phyloP scores from a whole-genome alignment of 768 basidiomycete genomes.

The Dendrothele bispora region DNA sequence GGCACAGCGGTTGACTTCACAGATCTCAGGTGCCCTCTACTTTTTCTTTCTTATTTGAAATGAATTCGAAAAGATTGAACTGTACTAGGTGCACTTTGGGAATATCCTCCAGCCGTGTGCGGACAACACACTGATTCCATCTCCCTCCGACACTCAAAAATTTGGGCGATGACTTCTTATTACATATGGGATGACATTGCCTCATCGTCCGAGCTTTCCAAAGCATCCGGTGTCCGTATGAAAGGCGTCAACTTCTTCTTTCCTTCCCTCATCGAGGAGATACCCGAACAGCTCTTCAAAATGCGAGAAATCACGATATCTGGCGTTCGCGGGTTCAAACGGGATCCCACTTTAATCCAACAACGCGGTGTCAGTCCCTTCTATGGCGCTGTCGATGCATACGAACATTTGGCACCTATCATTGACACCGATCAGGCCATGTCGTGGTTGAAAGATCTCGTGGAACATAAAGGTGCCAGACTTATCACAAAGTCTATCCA shows the following conservation, averaged over 20 bases:
- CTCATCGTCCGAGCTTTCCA: constrained; percentile 16
- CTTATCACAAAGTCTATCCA: constrained; percentile 27
- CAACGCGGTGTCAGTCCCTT: constrained; percentile 26
- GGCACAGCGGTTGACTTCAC: constrained; percentile 19
- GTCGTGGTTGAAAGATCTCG: constrained; percentile 27
- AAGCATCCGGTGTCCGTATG: constrained; percentile 31
- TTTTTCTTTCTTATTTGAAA: constrained; percentile 1
- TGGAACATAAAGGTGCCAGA: constrained; percentile 26
- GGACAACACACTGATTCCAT: constrained; percentile 36
- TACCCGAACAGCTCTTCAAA: constrained; percentile 27
- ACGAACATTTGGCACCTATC: constrained; percentile 32
- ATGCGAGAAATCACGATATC: constrained; percentile 24
- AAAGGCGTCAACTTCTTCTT: constrained; percentile 35
- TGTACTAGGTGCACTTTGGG: constrained; percentile 36
- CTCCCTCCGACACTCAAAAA: constrained; percentile 31
- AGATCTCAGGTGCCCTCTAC: constrained; percentile 28
- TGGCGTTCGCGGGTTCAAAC: constrained; percentile 26
- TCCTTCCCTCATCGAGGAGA: constrained; percentile 22
- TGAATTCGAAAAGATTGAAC: background rate
- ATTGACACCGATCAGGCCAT: constrained; percentile 38
- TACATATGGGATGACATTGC: constrained; percentile 23
- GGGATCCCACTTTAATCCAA: constrained; percentile 19
- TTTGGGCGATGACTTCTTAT: constrained; percentile 37
- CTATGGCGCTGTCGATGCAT: constrained; percentile 33
- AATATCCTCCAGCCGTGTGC: constrained; percentile 40